Base-by-base conservation (phyloP, 768 basidiomycete genomes). In the Tulasnella sp. region DNA sequence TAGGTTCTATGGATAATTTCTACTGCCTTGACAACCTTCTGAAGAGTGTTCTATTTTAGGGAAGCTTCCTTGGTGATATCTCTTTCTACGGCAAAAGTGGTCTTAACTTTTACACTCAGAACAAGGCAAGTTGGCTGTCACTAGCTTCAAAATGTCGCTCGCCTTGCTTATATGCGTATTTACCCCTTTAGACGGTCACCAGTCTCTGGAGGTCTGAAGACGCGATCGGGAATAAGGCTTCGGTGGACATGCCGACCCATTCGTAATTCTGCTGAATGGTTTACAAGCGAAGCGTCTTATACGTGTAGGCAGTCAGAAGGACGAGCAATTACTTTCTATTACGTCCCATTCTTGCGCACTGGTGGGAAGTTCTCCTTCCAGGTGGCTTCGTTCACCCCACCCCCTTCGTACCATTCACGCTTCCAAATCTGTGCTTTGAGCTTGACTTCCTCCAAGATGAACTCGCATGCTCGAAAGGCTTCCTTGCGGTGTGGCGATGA, bases 91-190 rank as follows among this genome's bases (percentile, higher is more conserved):
- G 94, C 27, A 87, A 86, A 71, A 81, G 88, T 64, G 94, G 89
- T 24, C 80, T 97, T 73, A 88, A 88, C 70, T 98, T 98, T 75
- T 98, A 93, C 70, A 98, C 95, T 2, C 87, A 93, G 71, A 86
- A 91, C 71, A 97, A 96, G 83, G 71, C 69, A 47, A 59, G 66
- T 61, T 17, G 15, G 29, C n/a, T 51, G n/a, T 51, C 13, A 11
- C 50, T 9, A 29, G n/a, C n/a, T 43, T 21, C 24, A n/a, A n/a
- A 32, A 29, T 1, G 4, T 4, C 1, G 34, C 17, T 13, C 27
- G 27, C 29, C 26, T 34, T 44, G 3, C 29, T 21, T 32, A n/a
- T 30, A 21, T 10, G 38, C 11, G 8, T 30, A 27, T 11, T 55
- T n/a, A n/a, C n/a, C n/a, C n/a, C n/a, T n/a, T 42, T 63, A 90